Evolutionary conservation across 1,284 basidiomycete genomes (phyloP), one percentile per base, ranked within the genome.

Genomic region (Ceratobasidium sp.): DNA sequence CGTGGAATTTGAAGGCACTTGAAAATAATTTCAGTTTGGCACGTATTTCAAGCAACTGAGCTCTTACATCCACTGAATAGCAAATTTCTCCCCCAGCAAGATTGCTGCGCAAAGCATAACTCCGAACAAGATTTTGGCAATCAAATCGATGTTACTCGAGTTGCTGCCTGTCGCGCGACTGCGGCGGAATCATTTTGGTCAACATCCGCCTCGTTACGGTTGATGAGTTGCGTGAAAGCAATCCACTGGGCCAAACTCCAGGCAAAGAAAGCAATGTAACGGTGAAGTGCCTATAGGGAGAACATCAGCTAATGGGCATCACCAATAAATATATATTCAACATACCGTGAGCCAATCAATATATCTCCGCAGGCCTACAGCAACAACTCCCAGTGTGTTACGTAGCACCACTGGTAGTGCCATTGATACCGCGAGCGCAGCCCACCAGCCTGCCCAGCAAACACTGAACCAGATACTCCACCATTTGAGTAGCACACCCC

Each of bases 391-490:
- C 43, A 95, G 62, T 0, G 91, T 92, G 47, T 78, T 75, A 40
- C 77, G 76, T 72, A 75, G 79, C 60, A 77, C 64, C n/a, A 71
- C 54, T 62, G 78, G 77, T 34, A 77, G 71, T 42, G 75, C 75
- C 75, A 79, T 89, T 83, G 90, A 83, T 35, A 80, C 78, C 3
- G 91, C 90, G 47, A 91, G 83, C 5, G 88, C 82, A 43, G 79
- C 86, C 93, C 93, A 96, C 91, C 93, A 96, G 22, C 92, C 91
- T 82, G 75, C 84, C 93, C 93, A 95, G 32, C 86, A 80, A 43
- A 93, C 84, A 43, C 83, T 86, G 45, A 94, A 80, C 92, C 92
- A 96, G 70, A 94, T 87, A 68, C 91, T 93, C 93, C 93, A 96
- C 86, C 87, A 95, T 10, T 92, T 68, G 45, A 93, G 79, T 64